Percentiles rank a stretch among this genome's conserved stretches.
These are phyloP conservation scores for Aspergillus novoparasiticus DNA, from an alignment of 2,329 filamentous ascomycete species.

Conservation along the genomic window DNA sequence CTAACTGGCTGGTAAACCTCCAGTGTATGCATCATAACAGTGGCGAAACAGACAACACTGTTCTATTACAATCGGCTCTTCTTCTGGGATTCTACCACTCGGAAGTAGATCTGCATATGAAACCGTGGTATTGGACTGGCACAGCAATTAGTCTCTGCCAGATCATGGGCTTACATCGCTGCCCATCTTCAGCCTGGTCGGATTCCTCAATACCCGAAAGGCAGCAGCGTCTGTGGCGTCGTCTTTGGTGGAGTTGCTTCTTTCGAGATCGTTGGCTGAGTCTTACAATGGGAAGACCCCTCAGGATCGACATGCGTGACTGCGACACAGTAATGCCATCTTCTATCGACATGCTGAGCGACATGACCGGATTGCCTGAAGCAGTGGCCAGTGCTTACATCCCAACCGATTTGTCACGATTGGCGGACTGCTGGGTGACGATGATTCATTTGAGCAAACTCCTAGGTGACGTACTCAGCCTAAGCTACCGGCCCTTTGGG, in stretches of 20 bases:
- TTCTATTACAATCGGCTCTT: constrained; percentile 48
- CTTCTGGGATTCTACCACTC: constrained; percentile 49
- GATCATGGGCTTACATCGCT: constrained; percentile 47
- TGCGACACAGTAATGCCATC: constrained; percentile 38
- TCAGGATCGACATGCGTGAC: constrained; percentile 43
- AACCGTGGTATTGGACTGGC: constrained; percentile 53
- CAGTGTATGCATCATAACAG: constrained; percentile 33
- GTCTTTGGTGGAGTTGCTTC: constrained; percentile 47
- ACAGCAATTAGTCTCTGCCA: constrained; percentile 48
- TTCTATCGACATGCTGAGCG: constrained; percentile 29
- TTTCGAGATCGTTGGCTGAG: constrained; percentile 47
- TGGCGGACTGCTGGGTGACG: constrained; percentile 30
- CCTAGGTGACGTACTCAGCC: constrained; percentile 27
- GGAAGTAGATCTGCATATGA: constrained; percentile 44
- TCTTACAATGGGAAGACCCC: constrained; percentile 42
- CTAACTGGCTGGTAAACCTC: neutral
- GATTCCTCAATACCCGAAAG: constrained; percentile 24
- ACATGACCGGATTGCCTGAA: constrained; percentile 18
- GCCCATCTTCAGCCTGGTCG: constrained; percentile 17
- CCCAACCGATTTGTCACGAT: constrained; percentile 22
- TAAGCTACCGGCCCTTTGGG: constrained; percentile 27
- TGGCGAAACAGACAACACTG: constrained; percentile 43
- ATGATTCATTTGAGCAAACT: constrained; percentile 29
- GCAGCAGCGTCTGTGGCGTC: constrained; percentile 37
- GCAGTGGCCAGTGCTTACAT: constrained; percentile 18